phyloP scores from a whole-genome alignment of 441 rosid species.

The Erodium trifolium region DNA sequence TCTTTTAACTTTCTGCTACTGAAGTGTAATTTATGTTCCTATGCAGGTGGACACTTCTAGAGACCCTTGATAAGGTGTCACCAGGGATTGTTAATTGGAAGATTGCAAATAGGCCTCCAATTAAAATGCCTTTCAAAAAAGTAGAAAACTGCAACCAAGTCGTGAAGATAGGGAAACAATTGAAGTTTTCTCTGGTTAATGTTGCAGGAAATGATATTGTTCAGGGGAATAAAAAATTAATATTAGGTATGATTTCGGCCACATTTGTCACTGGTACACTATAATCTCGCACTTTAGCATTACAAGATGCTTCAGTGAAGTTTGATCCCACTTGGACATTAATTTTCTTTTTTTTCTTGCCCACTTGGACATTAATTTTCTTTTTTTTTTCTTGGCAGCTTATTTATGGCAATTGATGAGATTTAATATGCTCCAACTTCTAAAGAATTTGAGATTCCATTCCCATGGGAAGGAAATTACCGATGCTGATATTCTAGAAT shows the following conservation, averaged over 20 bases:
- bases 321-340: neutral
- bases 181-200: constrained; percentile 67
- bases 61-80: constrained; percentile 66
- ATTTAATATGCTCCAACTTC: constrained; percentile 65
- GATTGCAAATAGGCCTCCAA: constrained; percentile 66
- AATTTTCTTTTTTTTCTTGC: neutral
- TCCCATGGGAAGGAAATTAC: constrained; percentile 56
- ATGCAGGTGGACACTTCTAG: constrained; percentile 61
- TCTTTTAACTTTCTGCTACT: constrained; percentile 7
- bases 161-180: constrained; percentile 64
- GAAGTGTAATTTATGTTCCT: constrained; percentile 10
- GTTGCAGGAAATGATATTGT: constrained; percentile 73
- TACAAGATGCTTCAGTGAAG: neutral
- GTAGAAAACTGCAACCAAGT: constrained; percentile 76
- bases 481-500: constrained; percentile 57
- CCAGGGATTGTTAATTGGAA: constrained; percentile 70
- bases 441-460: constrained; percentile 59
- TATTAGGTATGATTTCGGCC: constrained; percentile 38
- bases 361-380: constrained; percentile 3
- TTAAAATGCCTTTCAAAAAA: constrained; percentile 68
- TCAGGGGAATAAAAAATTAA: constrained; percentile 68
- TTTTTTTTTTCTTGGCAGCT: constrained; percentile 32
- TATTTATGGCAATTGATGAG: constrained; percentile 77
- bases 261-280: neutral
- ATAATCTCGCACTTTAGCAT: neutral